A percentile compares a stretch with the other conserved stretches of the same genome.
Conservation (phyloP, 768 basidiomycete genomes). For the Hericium alpestre region DNA sequence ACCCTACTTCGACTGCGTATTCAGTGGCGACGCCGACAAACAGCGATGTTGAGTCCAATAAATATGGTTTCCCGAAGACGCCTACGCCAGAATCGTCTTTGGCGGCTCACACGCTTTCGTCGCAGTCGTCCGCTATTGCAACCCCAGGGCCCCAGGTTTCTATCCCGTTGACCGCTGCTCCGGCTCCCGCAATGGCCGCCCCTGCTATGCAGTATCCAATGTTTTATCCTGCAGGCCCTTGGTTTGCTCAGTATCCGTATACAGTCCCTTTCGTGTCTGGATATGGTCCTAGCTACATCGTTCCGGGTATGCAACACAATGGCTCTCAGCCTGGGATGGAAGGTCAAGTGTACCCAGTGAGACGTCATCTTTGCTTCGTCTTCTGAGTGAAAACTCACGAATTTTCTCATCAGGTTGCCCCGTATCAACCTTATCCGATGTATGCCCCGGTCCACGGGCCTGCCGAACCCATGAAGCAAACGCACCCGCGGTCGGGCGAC, state of each 20-base stretch:
- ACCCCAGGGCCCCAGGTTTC: neutral
- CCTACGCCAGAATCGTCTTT: neutral
- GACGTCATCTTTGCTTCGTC: too few relatives aligned
- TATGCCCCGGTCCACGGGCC: neutral
- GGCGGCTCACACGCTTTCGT: neutral
- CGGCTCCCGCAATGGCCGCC: neutral
- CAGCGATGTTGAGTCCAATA: neutral
- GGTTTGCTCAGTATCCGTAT: constrained; percentile 10
- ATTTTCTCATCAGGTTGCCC: neutral
- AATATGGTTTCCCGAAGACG: neutral
- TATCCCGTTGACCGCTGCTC: neutral
- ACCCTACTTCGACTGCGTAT: too few relatives aligned
- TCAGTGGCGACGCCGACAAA: neutral
- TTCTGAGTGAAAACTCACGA: neutral
- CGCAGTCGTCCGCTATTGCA: neutral
- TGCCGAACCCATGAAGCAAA: neutral
- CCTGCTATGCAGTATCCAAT: neutral
- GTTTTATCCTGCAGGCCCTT: constrained; percentile 7
- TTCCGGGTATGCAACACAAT: neutral
- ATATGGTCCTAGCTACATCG: constrained; percentile 10
- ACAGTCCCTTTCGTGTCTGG: constrained; percentile 33
- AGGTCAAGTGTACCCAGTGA: too few relatives aligned
- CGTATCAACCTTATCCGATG: neutral
- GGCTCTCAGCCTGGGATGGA: too few relatives aligned
- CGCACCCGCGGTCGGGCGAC: neutral